Evolutionary conservation across 1,284 basidiomycete genomes (phyloP).

Genomic region (Ceratobasidium sp.): DNA sequence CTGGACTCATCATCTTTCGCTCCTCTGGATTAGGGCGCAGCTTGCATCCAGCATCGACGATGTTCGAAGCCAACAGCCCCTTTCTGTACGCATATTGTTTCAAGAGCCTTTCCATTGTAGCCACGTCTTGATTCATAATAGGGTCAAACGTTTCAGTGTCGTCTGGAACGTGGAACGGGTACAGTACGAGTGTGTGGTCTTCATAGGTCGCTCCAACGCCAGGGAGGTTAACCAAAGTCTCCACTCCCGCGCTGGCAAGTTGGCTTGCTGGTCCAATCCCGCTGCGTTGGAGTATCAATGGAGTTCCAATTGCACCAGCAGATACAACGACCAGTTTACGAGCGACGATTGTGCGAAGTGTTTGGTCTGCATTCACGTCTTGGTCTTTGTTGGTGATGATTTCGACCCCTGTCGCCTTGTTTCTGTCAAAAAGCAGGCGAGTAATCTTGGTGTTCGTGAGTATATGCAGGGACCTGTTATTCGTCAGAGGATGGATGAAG

Average conservation of each 20-base stretch:
- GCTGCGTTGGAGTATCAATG: slow-evolving; percentile 68
- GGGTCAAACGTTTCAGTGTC: slow-evolving; percentile 39
- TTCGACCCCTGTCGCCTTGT: slow-evolving; percentile 43
- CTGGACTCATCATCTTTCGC: slow-evolving; percentile 11
- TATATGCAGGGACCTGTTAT: slow-evolving; percentile 40
- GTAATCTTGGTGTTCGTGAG: slow-evolving; percentile 33
- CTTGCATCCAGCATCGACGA: slow-evolving; percentile 36
- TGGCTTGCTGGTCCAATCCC: slow-evolving; percentile 63
- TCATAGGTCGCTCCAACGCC: slow-evolving; percentile 71
- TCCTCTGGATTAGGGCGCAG: slow-evolving; percentile 31
- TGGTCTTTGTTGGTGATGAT: slow-evolving; percentile 31
- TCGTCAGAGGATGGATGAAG: slow-evolving; percentile 25
- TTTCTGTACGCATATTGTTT: slow-evolving; percentile 15
- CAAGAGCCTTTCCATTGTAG: neutral
- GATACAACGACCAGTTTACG: slow-evolving; percentile 42
- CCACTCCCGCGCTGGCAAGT: slow-evolving; percentile 61
- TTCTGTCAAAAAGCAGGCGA: slow-evolving; percentile 36
- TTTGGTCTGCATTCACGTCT: slow-evolving; percentile 27
- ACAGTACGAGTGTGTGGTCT: slow-evolving; percentile 56
- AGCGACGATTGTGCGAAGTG: slow-evolving; percentile 26
- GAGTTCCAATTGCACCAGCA: slow-evolving; percentile 58
- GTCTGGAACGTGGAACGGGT: slow-evolving; percentile 8
- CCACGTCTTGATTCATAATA: slow-evolving; percentile 28
- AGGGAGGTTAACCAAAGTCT: slow-evolving; percentile 64
- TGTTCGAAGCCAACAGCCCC: slow-evolving; percentile 19